These are phyloP conservation scores for Penicillium canariense DNA, from an alignment of 495 filamentous ascomycete species.

Conservation along the genomic window DNA sequence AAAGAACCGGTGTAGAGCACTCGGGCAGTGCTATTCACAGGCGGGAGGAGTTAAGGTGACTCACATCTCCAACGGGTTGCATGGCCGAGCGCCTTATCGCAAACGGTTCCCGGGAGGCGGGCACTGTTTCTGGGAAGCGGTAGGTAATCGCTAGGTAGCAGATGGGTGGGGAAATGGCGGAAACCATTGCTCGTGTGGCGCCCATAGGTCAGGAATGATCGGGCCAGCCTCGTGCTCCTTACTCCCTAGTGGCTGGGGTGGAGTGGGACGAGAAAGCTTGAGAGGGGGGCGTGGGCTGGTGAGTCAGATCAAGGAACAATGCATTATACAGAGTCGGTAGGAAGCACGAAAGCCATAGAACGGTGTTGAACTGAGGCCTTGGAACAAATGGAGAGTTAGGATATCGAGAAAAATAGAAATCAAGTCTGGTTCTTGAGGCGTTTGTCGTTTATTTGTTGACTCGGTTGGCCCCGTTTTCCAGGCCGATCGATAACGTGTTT, in stretches of 20 bases:
- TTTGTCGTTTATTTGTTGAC: not conserved
- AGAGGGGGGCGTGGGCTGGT: not conserved
- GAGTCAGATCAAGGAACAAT: not conserved
- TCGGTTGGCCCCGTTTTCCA: not conserved
- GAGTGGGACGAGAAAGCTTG: not conserved
- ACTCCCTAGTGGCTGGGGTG: not conserved
- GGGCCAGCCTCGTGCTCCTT: not conserved
- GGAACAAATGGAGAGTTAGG: not conserved
- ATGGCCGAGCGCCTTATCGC: not conserved
- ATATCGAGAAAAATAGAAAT: not conserved
- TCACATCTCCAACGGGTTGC: slow-evolving; percentile 7
- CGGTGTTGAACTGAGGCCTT: not conserved
- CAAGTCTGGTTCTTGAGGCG: not conserved
- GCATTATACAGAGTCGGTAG: no score
- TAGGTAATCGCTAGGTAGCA: not conserved
- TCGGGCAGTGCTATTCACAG: not conserved
- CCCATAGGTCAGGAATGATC: not conserved
- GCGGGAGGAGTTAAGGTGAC: not conserved
- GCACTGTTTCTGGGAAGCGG: not conserved
- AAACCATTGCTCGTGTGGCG: not conserved
- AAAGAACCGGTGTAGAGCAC: slow-evolving; percentile 6
- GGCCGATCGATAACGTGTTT: no score
- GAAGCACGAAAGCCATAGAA: no score
- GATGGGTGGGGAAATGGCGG: not conserved
- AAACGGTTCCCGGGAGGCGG: slow-evolving; percentile 9